Conservation (phyloP, 75 land plant genomes). For the Isoetes taiwanensis region DNA sequence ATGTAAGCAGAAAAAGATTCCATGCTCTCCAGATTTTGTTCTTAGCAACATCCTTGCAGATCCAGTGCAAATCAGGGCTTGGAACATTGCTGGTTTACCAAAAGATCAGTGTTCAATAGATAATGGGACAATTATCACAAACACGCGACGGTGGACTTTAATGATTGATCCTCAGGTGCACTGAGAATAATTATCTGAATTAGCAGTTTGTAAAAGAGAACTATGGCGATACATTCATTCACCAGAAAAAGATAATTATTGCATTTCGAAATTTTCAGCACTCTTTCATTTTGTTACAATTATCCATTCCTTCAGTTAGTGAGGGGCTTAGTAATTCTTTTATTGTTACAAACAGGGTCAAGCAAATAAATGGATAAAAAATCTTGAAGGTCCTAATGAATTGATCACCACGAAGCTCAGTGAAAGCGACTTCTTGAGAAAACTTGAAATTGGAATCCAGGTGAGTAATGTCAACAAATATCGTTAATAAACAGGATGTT, state of each 20-base stretch:
- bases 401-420: slow-evolving; percentile 14
- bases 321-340: too few relatives aligned
- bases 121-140: slow-evolving; percentile 19
- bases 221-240: too few relatives aligned
- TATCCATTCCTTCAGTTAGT: too few relatives aligned
- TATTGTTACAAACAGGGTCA: too few relatives aligned
- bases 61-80: slow-evolving; percentile 22
- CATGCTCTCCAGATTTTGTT: slow-evolving; percentile 13
- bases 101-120: slow-evolving; percentile 19
- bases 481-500: too few relatives aligned
- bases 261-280: too few relatives aligned
- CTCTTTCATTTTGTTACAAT: not conserved
- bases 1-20: slow-evolving; percentile 14
- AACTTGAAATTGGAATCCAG: slow-evolving; percentile 22
- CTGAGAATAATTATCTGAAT: too few relatives aligned
- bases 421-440: slow-evolving; percentile 17
- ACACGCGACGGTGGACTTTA: slow-evolving; percentile 16
- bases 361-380: slow-evolving; percentile 26
- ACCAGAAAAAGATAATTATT: too few relatives aligned
- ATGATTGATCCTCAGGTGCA: slow-evolving; percentile 28
- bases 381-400: slow-evolving; percentile 15
- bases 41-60: slow-evolving; percentile 16
- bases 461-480: too few relatives aligned
- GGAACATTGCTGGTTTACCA: slow-evolving; percentile 23
- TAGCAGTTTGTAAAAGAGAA: too few relatives aligned